phyloP scores from a whole-genome alignment of 73 alveolate genomes.

The Tetrahymena elliotti region DNA sequence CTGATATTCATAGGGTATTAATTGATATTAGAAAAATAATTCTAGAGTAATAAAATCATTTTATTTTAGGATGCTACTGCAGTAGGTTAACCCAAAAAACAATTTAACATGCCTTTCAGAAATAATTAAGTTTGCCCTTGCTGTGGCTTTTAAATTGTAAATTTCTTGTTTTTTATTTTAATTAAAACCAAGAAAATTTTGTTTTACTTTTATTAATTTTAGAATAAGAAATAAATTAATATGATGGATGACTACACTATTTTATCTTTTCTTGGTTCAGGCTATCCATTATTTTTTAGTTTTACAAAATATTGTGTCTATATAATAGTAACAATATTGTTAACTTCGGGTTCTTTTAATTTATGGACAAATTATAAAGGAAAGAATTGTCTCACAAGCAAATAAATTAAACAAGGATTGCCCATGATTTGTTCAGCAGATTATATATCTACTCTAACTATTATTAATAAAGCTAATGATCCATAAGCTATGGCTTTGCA shows the following conservation, averaged over 20 bases:
- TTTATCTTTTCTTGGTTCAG: conserved; percentile 28
- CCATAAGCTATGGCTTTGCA: neutral
- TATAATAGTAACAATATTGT: neutral
- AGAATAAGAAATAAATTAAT: neutral
- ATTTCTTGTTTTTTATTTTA: neutral
- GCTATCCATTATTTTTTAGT: conserved; percentile 22
- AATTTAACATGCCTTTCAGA: neutral
- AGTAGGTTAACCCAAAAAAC: neutral
- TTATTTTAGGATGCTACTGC: neutral
- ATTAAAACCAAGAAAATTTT: neutral
- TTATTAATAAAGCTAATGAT: conserved; percentile 7
- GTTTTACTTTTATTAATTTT: neutral
- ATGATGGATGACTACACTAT: neutral
- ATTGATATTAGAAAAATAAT: neutral
- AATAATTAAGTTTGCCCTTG: conserved; percentile 12
- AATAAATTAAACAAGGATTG: neutral
- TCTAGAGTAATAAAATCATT: too few species aligned
- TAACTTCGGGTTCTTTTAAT: conserved; percentile 1
- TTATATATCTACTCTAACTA: neutral
- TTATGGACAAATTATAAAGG: conserved; percentile 12
- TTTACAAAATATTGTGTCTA: conserved; percentile 15
- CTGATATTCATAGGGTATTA: neutral
- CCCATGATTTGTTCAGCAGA: conserved; percentile 3
- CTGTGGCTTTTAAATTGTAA: conserved; percentile 3
- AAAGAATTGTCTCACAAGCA: neutral